Base-by-base conservation (phyloP, 345 rosid genomes). In the Turritis glabra region DNA sequence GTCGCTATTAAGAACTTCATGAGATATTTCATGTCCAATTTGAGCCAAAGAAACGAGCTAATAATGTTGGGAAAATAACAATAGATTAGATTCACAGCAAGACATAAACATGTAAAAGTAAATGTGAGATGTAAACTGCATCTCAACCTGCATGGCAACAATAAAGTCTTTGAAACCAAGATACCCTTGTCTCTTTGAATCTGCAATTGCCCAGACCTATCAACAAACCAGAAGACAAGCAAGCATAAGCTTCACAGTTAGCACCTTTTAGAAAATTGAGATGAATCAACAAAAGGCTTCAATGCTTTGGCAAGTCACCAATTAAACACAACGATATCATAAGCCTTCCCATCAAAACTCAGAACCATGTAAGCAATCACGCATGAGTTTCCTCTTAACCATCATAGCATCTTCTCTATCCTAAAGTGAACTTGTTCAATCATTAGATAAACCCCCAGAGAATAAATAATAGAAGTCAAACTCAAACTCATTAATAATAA, bases 201-300 rank as follows among this genome's bases (percentile, higher is more conserved):
- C 97, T 33, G 97, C 89, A 75, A 86, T 87, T 5, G 98, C 95
- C 98, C 98, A 94, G 27, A 91, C 86, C 98, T 94, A 73, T 32
- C 61, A 54, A 8, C 33, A 69, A 17, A 17, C 10, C 57, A 64
- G 9, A 44, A 53, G 50, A 19, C 30, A 62, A 70, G 48, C 10
- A 0, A 30, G 11, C 46, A 69, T 38, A 41, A 67, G 64, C 63
- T 2, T 40, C 43, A 56, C 5, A 30, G 5, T 71, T 48, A 64
- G 26, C 68, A 48, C 35, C 35, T 10, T n/a, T 25, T 9, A 54
- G 48, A 64, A 54, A 29, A 46, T 35, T 6, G 10, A 71, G 17
- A 60, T 26, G 21, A 55, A 40, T 3, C 7, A 46, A 51, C 9
- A 33, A 74, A 58, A 29, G 11, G 6, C 25, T 13, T 22, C n/a